A percentile compares a stretch with the other conserved stretches of the same genome.
These are phyloP conservation scores for Gaeumannomyces sp. DNA, from an alignment of 2,329 filamentous ascomycete species.

Conservation along the genomic window DNA sequence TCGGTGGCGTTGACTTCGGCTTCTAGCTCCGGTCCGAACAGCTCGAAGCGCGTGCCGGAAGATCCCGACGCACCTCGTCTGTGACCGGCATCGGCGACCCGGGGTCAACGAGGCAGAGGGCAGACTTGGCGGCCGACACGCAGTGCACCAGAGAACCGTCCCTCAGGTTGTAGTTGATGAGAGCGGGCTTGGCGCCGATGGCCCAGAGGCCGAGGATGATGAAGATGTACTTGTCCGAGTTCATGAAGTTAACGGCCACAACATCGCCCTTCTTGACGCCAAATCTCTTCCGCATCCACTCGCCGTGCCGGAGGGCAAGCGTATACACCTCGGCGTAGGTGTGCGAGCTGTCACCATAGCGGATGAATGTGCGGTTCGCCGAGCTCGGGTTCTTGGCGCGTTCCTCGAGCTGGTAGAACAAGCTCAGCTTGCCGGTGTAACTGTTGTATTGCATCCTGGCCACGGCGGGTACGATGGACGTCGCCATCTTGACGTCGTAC, in stretches of 20 bases:
- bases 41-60: conserved; percentile 50
- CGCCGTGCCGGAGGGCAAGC: conserved; percentile 62
- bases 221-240: conserved; percentile 72
- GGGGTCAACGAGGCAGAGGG: conserved; percentile 63
- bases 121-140: conserved; percentile 59
- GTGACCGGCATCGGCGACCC: conserved; percentile 48
- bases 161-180: conserved; percentile 81
- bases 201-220: conserved; percentile 74
- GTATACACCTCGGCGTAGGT: conserved; percentile 75
- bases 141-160: conserved; percentile 69
- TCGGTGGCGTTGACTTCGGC: conserved; percentile 44
- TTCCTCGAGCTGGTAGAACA: conserved; percentile 71
- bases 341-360: conserved; percentile 62
- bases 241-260: conserved; percentile 75
- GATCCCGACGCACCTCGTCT: conserved; percentile 47
- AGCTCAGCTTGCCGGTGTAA: conserved; percentile 55
- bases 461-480: conserved; percentile 40
- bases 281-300: conserved; percentile 63
- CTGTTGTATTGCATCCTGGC: conserved; percentile 40
- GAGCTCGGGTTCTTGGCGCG: conserved; percentile 47
- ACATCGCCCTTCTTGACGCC: conserved; percentile 65
- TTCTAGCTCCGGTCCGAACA: conserved; percentile 55
- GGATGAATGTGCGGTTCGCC: conserved; percentile 52
- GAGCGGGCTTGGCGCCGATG: conserved; percentile 74
- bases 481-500: conserved; percentile 60